Evolutionary conservation across 371 early-diverging fungal species (phyloP), one percentile per base, ranked within the genome.

Genomic region (Mortierella sp.): DNA sequence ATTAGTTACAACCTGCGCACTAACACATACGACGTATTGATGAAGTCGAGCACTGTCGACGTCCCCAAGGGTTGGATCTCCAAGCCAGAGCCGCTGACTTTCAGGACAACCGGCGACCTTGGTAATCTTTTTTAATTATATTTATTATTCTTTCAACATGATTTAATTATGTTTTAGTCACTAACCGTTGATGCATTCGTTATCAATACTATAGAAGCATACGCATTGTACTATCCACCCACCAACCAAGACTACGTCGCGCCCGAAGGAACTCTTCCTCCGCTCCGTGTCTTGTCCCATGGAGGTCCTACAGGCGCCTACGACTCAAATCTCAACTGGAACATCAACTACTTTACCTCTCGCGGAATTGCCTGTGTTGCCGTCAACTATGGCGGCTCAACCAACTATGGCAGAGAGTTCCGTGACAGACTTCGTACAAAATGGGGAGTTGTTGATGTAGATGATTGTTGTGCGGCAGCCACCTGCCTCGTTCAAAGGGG

Each of bases 381-480:
- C 70, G 91, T 93, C 72, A 93, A 95, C 75, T 95, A 95, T 75
- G 94, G 94, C 51, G 94, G 95, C 3, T 92, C 92, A 5, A 88
- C 90, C 8, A 92, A 92, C 24, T 93, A 92, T 73, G 95, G 95
- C 5, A 89, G 92, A 14, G 91, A 87, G 54, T 94, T 91, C 73
- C 89, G 94, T 63, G 88, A 93, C 63, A 88, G 95, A 12, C 87
- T 95, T 30, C 85, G 90, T 62, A 86, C 85, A 11, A 77, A 87
- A 3, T 93, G 93, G 90, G 95, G 94, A 18, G 77, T 91, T 32
- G 93, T 93, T 0, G 95, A 95, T 74, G 93, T 95, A 3, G 90
- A 90, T 58, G 95, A 95, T 75, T 92, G 93, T 71, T 90, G 92
- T 65, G 90, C 89, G 37, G 93, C 90, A 0, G 95, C 94, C 0